Percentiles rank a stretch among this genome's conserved stretches.
Conservation (phyloP, 2,329 filamentous ascomycete species). For the Fusarium pininemorale region DNA sequence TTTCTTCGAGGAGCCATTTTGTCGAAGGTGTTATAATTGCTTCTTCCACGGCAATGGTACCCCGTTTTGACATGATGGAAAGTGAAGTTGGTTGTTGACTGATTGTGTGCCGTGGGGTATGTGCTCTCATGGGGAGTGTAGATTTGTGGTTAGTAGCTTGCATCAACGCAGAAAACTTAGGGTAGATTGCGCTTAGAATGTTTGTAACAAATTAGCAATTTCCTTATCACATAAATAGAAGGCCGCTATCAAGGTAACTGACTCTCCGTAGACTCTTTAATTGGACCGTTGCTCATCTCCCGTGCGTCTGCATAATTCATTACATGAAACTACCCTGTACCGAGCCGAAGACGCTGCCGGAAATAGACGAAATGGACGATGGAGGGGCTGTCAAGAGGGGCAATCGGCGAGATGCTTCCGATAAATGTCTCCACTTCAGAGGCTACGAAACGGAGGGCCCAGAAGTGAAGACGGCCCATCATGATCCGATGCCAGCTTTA, state of each 20-base stretch:
- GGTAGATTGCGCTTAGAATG: neutral
- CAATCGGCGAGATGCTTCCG: neutral
- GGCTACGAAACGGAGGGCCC: accelerated
- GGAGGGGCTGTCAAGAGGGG: neutral
- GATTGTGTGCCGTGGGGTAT: accelerated
- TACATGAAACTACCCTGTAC: neutral
- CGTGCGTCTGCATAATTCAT: neutral
- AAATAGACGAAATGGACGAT: neutral
- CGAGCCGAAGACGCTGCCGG: neutral
- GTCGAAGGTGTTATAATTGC: accelerated
- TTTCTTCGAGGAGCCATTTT: neutral
- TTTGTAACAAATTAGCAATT: neutral
- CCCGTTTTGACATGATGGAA: neutral
- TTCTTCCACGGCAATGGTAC: neutral
- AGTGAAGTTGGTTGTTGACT: accelerated
- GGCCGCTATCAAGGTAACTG: neutral
- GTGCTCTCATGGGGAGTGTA: accelerated
- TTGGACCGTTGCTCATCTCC: neutral
- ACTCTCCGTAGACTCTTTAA: neutral
- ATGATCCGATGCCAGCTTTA: neutral
- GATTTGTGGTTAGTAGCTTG: accelerated
- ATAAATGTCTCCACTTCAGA: neutral
- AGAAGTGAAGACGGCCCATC: accelerated
- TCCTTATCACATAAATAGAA: neutral
- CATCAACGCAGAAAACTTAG: accelerated